Conservation (phyloP, 192 early-diverging fungal genomes). For the Kappamyces sp. region DNA sequence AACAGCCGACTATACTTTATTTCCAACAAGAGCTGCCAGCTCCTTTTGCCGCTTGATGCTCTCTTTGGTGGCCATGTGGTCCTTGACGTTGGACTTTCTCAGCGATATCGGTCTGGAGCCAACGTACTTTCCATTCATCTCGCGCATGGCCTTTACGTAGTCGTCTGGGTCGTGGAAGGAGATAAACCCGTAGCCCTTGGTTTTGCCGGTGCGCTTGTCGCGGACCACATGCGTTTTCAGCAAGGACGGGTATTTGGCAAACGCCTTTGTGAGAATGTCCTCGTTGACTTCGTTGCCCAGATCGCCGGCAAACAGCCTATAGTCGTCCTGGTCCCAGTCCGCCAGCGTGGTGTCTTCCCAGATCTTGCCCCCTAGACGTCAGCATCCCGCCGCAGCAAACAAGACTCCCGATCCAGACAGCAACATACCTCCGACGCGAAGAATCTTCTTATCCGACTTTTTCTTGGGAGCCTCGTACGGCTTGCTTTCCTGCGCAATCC, state of each 20-base stretch:
- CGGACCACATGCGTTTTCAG: constrained; percentile 74
- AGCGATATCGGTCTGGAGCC: constrained; percentile 92
- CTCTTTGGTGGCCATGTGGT: constrained; percentile 75
- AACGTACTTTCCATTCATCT: constrained; percentile 97
- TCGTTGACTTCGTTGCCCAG: constrained; percentile 90
- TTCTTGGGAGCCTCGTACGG: constrained; percentile 4
- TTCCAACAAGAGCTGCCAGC: constrained; percentile 11
- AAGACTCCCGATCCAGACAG: background rate
- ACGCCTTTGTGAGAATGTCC: constrained; percentile 70
- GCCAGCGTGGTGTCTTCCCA: constrained; percentile 87
- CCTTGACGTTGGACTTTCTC: constrained; percentile 88
- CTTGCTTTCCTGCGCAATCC: constrained; percentile 10
- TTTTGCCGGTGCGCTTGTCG: constrained; percentile 80
- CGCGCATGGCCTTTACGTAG: constrained; percentile 86
- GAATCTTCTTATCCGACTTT: background rate
- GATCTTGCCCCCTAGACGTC: constrained; percentile 65
- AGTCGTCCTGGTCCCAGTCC: constrained; percentile 90
- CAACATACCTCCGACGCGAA: too few species aligned
- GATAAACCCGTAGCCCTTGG: constrained; percentile 90
- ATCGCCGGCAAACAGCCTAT: constrained; percentile 88
- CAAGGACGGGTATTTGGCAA: constrained; percentile 82
- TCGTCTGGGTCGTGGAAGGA: constrained; percentile 88
- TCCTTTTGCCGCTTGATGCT: constrained; percentile 23
- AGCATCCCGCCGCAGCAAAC: background rate
- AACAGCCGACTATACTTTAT: background rate